Base-by-base conservation (phyloP, 1,284 basidiomycete genomes). In the Ceratobasidium sp. region DNA sequence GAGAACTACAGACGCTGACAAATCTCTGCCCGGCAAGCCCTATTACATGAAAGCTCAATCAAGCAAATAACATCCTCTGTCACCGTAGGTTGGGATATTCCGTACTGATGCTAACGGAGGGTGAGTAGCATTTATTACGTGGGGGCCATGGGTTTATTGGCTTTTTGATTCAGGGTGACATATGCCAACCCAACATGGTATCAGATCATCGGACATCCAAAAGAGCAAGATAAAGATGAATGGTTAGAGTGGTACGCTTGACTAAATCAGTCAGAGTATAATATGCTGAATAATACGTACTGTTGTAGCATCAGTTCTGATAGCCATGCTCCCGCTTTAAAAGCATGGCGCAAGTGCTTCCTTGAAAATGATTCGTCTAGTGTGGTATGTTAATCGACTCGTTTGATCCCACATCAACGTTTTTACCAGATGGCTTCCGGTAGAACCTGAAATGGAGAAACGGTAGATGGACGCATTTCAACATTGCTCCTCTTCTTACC, bases 1-100 rank as follows among this genome's bases (percentile, higher is more conserved):
- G 74, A 5, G 81, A 82, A 75, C 72, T 81, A 46, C 34, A 75
- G 30, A 74, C 72, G 2, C 72, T 76, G 16, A 52, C 64, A 16
- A 43, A 74, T 48, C 62, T 76, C 18, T 62, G 72, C 53, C 75
- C 62, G 39, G 76, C 67, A 16, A 53, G 53, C n/a, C 41, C n/a
- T 28, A 3, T 18, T 36, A 1, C 28, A 0, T 34, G 23, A 32
- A 58, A 26, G 43, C 39, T 6, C 30, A n/a, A 32, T 30, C n/a
- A n/a, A 34, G 14, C 10, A n/a, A n/a, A n/a, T 59, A 12, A 26
- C 39, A 36, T 46, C 30, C 36, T 39, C 39, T 69, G 34, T 12
- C 48, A 4, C 8, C 23, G 45, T 21, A 71, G 67, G 67, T 71
- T 48, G 67, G 55, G 10, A 71, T 71, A n/a, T 59, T 71, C 34